Base-by-base conservation (phyloP, 768 basidiomycete species). In the Hygrophorus pudorinus region DNA sequence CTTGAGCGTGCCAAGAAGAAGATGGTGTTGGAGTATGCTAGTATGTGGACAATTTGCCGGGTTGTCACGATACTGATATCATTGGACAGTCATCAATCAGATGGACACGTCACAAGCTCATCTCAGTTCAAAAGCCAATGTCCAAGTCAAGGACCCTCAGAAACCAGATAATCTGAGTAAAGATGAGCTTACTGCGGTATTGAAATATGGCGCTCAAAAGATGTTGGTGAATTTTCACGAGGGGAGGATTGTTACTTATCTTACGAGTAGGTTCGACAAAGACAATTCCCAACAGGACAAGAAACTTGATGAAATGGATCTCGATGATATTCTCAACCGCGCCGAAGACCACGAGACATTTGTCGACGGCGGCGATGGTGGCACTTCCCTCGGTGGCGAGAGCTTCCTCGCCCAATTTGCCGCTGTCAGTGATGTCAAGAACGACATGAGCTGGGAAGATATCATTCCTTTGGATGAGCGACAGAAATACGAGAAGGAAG, bases 71-170 rank as follows among this genome's bases (percentile, higher is more conserved):
- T 45, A 39, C 24, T 30, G 16, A 52, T 38, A 35, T 49, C 41
- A 39, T 43, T 33, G 42, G 11, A n/a, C 60, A 96, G 92, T 99
- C 68, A 97, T 99, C 71, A 96, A 97, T 65, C 94, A 98, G 66
- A 96, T 98, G 87, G 96, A 99, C 66, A 99, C 96, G 17, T 92
- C 93, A 33, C 96, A 97, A 52, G 88, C 89, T 34, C 89, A 97
- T 64, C 79, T 99, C 42, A 83, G 89, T 58, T 83, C 85, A 45
- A 91, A 90, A 56, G 73, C 75, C 14, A 64, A 61, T 24, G 63
- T 73, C 24, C 71, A 72, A 53, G 54, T 63, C 45, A 86, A 83
- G 57, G 85, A 87, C 41, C 62, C 75, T 16, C 64, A 72, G 48
- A 91, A 89, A 59, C 76, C 86, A 2, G 85, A 85, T 52, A 84